Evolutionary conservation across 306 rosid species (phyloP), one percentile per base, ranked within the genome.

Genomic region (Lagenaria siceraria): DNA sequence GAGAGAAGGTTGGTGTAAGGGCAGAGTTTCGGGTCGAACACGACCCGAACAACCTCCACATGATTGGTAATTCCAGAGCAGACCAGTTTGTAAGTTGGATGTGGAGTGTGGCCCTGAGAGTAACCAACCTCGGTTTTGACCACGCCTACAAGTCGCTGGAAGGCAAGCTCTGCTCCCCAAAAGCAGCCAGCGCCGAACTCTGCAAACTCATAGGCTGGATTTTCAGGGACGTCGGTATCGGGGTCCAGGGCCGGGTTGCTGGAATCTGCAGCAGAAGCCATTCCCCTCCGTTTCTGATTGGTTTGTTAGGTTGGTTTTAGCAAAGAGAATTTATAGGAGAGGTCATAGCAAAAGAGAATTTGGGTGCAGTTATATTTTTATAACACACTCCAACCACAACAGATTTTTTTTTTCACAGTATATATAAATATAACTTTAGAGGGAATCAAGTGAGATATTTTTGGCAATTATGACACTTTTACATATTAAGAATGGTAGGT

Each of bases 171-270:
- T 22, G 84, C 96, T 1, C 97, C 88, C 95, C 98, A 94, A 89
- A 94, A 94, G 56, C 98, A 90, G 48, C 98, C 98, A 6, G 90
- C 89, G 77, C 88, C 97, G 74, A 94, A 94, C 77, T 94, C 83
- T 10, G 90, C 98, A 1, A 91, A 85, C 87, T 87, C 90, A 81
- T 86, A 86, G 46, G 76, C 75, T 52, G 90, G 88, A 43, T 84
- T 79, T 1, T 76, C 87, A 9, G 95, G 93, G 8, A 42, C 25
- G 48, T 94, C 97, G 79, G 36, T 8, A 75, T 94, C 96, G 74
- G 79, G 89, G 22, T 84, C 88, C 7, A 82, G 77, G 17, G 90
- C 90, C 2, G 87, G 95, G 87, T 84, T 90, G 65, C 68, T 17
- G 35, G 53, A 10, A 25, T 76, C 40, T 36, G 21, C 12, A 31